Conservation (phyloP, 1,139 yeast species). For the Saccharomyces pastorianus region DNA sequence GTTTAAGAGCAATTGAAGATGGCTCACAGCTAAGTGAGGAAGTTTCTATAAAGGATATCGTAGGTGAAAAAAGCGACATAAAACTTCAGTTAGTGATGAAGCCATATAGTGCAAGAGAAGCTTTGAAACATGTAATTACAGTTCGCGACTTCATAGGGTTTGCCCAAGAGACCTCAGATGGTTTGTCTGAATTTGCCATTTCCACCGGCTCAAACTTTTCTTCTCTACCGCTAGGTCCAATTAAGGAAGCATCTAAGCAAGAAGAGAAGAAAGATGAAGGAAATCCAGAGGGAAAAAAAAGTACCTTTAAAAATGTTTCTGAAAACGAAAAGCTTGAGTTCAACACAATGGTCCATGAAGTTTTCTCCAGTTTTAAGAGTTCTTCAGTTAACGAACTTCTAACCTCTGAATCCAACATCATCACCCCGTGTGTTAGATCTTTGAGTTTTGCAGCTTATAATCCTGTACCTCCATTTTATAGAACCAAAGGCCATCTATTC, state of each 20-base stretch:
- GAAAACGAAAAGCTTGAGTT: constrained; percentile 31
- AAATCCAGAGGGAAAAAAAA: constrained; percentile 13
- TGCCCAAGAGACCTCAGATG: constrained; percentile 27
- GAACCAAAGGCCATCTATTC: constrained; percentile 66
- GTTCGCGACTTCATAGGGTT: constrained; percentile 31
- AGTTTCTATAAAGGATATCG: constrained; percentile 17
- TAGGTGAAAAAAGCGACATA: constrained; percentile 13
- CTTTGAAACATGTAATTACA: constrained; percentile 27
- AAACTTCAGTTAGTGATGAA: constrained; percentile 21
- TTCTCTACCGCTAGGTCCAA: constrained; percentile 20
- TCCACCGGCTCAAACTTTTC: constrained; percentile 28
- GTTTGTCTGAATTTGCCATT: constrained; percentile 27
- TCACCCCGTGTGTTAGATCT: constrained; percentile 37
- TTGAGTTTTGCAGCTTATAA: constrained; percentile 78
- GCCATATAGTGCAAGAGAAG: constrained; percentile 28
- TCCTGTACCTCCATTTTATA: constrained; percentile 61
- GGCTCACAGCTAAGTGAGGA: constrained; percentile 14
- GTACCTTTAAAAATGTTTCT: constrained; percentile 21
- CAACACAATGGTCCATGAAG: constrained; percentile 22
- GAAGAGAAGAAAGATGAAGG: constrained; percentile 11
- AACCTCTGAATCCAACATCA: constrained; percentile 23
- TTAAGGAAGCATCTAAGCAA: constrained; percentile 16
- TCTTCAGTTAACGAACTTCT: constrained; percentile 11
- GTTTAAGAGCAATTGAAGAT: constrained; percentile 15
- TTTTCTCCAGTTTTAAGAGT: constrained; percentile 11